A percentile compares a stretch with the other conserved stretches of the same genome.
Conservation (phyloP, 2,329 filamentous ascomycete genomes). For the Paraconiothyrium sp. region DNA sequence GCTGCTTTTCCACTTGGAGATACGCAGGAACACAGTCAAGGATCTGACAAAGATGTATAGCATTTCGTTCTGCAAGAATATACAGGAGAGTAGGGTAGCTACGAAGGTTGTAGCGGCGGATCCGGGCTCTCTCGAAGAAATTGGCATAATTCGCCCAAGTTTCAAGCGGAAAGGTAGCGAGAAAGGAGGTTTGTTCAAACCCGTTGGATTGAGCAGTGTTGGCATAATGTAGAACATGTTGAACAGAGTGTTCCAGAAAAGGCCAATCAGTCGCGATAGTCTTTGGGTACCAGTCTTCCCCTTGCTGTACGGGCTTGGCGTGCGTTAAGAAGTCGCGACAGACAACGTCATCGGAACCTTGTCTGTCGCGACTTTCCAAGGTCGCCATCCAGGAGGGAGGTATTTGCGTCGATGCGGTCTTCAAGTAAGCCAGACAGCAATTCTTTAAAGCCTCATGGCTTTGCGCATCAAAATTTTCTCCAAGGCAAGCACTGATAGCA, state of each 20-base stretch:
- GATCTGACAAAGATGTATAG: too few species aligned
- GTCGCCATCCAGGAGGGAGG: slow-evolving; percentile 23
- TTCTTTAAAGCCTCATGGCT: slow-evolving; percentile 56
- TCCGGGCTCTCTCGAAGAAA: slow-evolving; percentile 37
- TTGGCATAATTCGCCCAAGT: slow-evolving; percentile 42
- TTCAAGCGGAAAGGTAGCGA: slow-evolving; percentile 28
- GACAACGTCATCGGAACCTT: neutral
- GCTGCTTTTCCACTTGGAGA: too few species aligned
- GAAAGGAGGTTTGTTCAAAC: slow-evolving; percentile 23
- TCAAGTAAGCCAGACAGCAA: slow-evolving; percentile 55
- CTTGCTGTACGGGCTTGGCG: too few species aligned
- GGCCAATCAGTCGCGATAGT: slow-evolving; percentile 27
- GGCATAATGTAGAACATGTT: slow-evolving; percentile 55
- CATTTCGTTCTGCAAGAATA: slow-evolving; percentile 18
- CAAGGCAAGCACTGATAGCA: slow-evolving; percentile 41
- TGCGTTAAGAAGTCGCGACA: slow-evolving; percentile 31
- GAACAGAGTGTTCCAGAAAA: slow-evolving; percentile 57
- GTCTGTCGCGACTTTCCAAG: too few species aligned
- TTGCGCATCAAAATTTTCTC: slow-evolving; percentile 36
- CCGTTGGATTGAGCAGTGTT: slow-evolving; percentile 40
- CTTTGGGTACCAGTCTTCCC: too few species aligned
- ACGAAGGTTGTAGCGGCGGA: slow-evolving; percentile 11
- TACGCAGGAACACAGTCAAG: too few species aligned
- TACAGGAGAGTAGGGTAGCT: slow-evolving; percentile 18
- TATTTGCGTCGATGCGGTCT: too few species aligned